A percentile compares a stretch with the other conserved stretches of the same genome.
These are phyloP conservation scores for Kuraishia molischiana DNA, from an alignment of 805 yeast species.

Conservation along the genomic window DNA sequence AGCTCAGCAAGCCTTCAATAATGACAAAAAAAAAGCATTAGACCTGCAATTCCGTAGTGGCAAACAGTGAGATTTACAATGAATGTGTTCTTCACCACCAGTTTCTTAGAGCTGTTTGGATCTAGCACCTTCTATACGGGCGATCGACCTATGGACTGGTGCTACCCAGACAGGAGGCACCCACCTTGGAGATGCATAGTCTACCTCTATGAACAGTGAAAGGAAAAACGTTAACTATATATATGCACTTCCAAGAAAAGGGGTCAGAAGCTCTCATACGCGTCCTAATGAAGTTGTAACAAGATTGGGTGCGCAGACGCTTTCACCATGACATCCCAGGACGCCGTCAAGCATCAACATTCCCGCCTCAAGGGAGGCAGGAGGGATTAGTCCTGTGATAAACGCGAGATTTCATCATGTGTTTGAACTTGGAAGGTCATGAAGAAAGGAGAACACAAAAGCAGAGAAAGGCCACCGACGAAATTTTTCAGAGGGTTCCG, in stretches of 20 bases:
- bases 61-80: too few species aligned
- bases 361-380: too few species aligned
- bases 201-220: neutral
- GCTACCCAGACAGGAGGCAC: neutral
- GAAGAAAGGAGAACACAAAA: constrained; percentile 17
- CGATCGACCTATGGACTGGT: neutral
- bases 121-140: neutral
- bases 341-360: constrained; percentile 6
- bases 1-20: neutral
- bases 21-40: neutral
- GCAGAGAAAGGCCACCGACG: neutral
- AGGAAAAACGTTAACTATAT: constrained; percentile 1
- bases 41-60: too few species aligned
- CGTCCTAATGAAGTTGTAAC: constrained; percentile 2
- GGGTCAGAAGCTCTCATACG: constrained; percentile 3
- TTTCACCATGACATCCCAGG: constrained; percentile 4
- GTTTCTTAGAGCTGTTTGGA: neutral
- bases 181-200: neutral
- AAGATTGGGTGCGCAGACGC: constrained; percentile 4
- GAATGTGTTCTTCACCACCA: neutral
- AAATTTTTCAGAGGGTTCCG: neutral
- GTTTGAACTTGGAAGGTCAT: constrained; percentile 61
- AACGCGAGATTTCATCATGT: constrained; percentile 56
- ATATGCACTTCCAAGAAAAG: too few species aligned
- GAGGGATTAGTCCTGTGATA: constrained; percentile 10